phyloP scores from a whole-genome alignment of 129 eudicot species.

The Apium graveolens region DNA sequence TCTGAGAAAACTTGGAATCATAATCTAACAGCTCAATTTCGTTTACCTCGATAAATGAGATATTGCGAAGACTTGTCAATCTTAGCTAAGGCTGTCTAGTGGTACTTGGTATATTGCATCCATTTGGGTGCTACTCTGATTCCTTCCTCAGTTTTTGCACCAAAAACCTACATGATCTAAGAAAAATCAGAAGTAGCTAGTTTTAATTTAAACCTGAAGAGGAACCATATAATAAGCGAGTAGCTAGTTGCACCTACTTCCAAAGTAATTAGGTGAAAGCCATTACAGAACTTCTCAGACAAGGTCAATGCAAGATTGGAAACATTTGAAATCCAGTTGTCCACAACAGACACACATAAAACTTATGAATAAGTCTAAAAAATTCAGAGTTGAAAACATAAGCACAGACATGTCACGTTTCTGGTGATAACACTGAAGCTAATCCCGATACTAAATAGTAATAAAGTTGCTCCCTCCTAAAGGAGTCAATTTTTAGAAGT shows the following conservation, averaged over 20 bases:
- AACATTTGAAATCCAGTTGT: neutral
- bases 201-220: neutral
- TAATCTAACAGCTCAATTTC: neutral
- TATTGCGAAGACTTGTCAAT: neutral
- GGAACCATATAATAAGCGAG: neutral
- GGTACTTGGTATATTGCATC: neutral
- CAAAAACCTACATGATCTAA: neutral
- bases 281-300: neutral
- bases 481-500: neutral
- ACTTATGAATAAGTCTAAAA: neutral
- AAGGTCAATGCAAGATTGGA: neutral
- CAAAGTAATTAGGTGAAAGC: neutral
- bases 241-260: neutral
- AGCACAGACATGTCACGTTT: neutral
- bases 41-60: neutral
- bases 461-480: neutral
- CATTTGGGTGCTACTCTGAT: neutral
- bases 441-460: neutral
- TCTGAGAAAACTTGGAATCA: neutral
- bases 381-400: neutral
- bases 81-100: neutral
- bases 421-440: neutral
- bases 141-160: neutral
- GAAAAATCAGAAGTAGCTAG: neutral
- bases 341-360: neutral